These are phyloP conservation scores for Chlorella vulgaris DNA, from an alignment of 139 green algal genomes.

Conservation along the genomic window DNA sequence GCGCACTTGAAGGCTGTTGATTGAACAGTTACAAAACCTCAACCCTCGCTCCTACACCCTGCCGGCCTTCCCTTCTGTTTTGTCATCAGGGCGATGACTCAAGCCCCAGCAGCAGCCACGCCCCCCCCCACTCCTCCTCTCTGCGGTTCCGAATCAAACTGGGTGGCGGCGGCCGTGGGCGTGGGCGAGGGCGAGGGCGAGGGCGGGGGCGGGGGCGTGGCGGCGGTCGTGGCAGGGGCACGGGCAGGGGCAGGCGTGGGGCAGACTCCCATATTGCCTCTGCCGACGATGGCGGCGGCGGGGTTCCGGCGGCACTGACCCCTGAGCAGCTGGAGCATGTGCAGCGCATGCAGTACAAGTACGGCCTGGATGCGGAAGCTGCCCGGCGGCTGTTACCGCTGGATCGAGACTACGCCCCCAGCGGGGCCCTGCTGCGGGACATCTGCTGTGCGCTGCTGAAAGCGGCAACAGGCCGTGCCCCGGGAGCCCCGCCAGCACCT, in stretches of 20 bases:
- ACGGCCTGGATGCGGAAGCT: conserved; percentile 20
- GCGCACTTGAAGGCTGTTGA: too few relatives aligned
- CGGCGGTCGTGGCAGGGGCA: background rate
- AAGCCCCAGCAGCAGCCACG: background rate
- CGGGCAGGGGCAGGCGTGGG: too few relatives aligned
- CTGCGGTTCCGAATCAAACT: background rate
- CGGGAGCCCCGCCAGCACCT: too few relatives aligned
- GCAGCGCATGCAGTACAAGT: conserved; percentile 34
- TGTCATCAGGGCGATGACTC: background rate
- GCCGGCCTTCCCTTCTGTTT: background rate
- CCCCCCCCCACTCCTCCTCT: background rate
- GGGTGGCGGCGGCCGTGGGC: background rate
- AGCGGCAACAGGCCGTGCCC: conserved; percentile 3
- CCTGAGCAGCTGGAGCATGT: background rate
- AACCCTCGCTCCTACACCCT: too few relatives aligned
- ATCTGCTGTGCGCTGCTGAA: conserved; percentile 66
- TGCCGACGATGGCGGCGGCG: background rate
- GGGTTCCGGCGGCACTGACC: background rate
- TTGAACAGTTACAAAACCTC: too few relatives aligned
- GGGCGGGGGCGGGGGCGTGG: background rate
- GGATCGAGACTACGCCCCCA: conserved; percentile 34
- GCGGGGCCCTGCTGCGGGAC: conserved; percentile 69
- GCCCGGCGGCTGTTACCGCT: conserved; percentile 25
- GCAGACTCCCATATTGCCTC: too few relatives aligned
- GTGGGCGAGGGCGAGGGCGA: background rate